A percentile compares a stretch with the other conserved stretches of the same genome.
Evolutionary conservation across 805 yeast species (phyloP).

Genomic region (Cyberlindnera misumaiensis): DNA sequence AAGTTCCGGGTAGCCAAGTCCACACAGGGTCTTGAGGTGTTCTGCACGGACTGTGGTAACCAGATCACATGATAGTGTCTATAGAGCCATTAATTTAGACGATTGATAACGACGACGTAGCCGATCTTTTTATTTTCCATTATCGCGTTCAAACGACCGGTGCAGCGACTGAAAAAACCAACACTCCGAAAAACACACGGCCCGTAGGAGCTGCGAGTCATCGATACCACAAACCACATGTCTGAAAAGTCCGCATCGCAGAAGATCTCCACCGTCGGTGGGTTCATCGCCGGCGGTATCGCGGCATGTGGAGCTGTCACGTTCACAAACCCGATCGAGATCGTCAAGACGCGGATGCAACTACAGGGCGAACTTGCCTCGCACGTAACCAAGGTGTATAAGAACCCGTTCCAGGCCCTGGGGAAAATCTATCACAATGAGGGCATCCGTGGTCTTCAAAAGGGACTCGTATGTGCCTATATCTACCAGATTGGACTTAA

Average conservation of each 20-base stretch:
- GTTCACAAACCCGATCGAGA: constrained; percentile 90
- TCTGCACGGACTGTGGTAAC: constrained; percentile 25
- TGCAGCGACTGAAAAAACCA: too few relatives aligned
- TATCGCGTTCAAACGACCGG: too few relatives aligned
- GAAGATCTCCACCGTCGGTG: constrained; percentile 60
- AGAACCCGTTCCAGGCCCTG: constrained; percentile 82
- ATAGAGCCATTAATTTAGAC: too few relatives aligned
- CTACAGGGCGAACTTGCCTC: constrained; percentile 84
- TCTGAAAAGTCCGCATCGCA: constrained; percentile 40
- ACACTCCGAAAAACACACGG: too few relatives aligned
- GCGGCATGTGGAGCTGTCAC: constrained; percentile 99
- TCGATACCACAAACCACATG: too few relatives aligned
- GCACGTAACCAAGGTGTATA: constrained; percentile 51
- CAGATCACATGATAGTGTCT: constrained; percentile 6
- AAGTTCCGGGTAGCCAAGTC: constrained; percentile 17
- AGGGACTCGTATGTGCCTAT: constrained; percentile 86
- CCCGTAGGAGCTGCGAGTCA: too few relatives aligned
- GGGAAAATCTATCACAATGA: constrained; percentile 66
- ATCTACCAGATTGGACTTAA: constrained; percentile 85
- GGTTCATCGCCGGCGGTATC: constrained; percentile 82
- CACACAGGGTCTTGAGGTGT: constrained; percentile 10
- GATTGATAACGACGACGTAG: too few relatives aligned
- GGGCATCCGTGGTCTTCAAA: constrained; percentile 83
- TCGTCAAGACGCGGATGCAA: constrained; percentile 94
- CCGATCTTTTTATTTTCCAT: too few relatives aligned